phyloP scores from a whole-genome alignment of 2,329 filamentous ascomycete genomes.

The Chaetomium olivaceum region DNA sequence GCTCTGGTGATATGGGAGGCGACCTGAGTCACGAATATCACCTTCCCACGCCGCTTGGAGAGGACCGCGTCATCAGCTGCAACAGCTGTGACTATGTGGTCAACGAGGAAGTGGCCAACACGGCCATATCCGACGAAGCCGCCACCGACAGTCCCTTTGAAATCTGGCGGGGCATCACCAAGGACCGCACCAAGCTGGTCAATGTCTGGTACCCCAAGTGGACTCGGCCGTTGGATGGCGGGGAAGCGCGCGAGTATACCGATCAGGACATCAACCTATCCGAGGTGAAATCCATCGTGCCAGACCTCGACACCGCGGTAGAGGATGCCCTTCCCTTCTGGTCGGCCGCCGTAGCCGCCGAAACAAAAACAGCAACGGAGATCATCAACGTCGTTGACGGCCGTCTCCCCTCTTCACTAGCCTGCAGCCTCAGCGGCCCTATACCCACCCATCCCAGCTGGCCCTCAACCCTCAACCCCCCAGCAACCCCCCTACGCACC shows the following conservation, averaged over 20 bases:
- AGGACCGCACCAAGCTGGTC: slow-evolving; percentile 67
- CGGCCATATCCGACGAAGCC: slow-evolving; percentile 30
- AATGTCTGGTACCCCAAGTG: slow-evolving; percentile 65
- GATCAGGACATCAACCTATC: slow-evolving; percentile 48
- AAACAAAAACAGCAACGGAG: slow-evolving; percentile 22
- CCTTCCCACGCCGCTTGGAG: slow-evolving; percentile 74
- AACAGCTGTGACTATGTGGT: slow-evolving; percentile 70
- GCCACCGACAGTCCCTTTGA: slow-evolving; percentile 27
- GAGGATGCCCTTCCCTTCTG: slow-evolving; percentile 59
- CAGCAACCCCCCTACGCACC: slow-evolving; percentile 3
- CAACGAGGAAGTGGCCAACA: slow-evolving; percentile 79
- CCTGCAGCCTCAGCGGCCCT: not conserved
- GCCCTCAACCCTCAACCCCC: slow-evolving; percentile 19
- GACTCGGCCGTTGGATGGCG: slow-evolving; percentile 20
- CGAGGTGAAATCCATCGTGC: slow-evolving; percentile 65
- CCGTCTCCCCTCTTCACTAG: slow-evolving; percentile 33
- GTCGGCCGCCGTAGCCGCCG: slow-evolving; percentile 41
- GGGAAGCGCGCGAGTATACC: slow-evolving; percentile 29
- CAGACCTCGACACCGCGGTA: slow-evolving; percentile 71
- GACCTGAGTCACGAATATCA: slow-evolving; percentile 94
- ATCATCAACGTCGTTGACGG: slow-evolving; percentile 44
- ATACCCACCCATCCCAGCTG: slow-evolving; percentile 16
- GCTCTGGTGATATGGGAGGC: slow-evolving; percentile 95
- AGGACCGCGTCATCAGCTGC: slow-evolving; percentile 82
- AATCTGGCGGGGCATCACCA: slow-evolving; percentile 65